Evolutionary conservation across 306 rosid species (phyloP).

Genomic region (Gynostemma pentaphyllum): DNA sequence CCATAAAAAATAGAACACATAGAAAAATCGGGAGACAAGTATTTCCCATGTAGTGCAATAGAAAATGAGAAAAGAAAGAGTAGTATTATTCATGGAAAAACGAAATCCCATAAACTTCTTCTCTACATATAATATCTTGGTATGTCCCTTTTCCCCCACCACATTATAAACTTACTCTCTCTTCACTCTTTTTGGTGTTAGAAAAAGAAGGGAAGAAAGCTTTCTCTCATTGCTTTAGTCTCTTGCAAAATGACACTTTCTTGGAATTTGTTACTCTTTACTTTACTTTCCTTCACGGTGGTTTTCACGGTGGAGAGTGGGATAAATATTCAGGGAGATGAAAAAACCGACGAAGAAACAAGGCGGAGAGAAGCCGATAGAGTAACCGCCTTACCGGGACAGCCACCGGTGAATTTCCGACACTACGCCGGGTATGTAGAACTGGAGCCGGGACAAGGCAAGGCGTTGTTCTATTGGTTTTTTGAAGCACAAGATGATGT

Average conservation of each 20-base stretch:
- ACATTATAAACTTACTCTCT: not conserved
- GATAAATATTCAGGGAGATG: no score
- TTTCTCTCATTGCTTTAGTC: not conserved
- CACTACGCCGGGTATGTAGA: constrained; percentile 57
- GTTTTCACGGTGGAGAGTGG: not conserved
- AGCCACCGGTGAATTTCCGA: constrained; percentile 38
- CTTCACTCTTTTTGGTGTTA: not conserved
- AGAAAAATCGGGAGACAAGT: no score
- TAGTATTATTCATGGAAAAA: not conserved
- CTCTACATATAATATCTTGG: not conserved
- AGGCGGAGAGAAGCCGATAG: constrained; percentile 31
- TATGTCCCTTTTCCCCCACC: not conserved
- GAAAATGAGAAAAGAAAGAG: not conserved
- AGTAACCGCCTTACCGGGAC: constrained; percentile 45
- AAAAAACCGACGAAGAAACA: not conserved
- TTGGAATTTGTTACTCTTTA: not conserved
- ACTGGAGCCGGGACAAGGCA: constrained; percentile 15
- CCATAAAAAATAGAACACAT: no score
- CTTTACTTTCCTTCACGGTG: not conserved
- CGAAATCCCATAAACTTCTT: not conserved
- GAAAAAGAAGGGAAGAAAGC: not conserved
- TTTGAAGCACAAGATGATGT: constrained; percentile 44
- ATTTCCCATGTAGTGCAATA: no score
- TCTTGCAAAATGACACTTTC: not conserved
- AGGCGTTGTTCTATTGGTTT: constrained; percentile 69